Evolutionary conservation across 768 basidiomycete species (phyloP), one percentile per base, ranked within the genome.

Genomic region (Xanthoconium stramineum): DNA sequence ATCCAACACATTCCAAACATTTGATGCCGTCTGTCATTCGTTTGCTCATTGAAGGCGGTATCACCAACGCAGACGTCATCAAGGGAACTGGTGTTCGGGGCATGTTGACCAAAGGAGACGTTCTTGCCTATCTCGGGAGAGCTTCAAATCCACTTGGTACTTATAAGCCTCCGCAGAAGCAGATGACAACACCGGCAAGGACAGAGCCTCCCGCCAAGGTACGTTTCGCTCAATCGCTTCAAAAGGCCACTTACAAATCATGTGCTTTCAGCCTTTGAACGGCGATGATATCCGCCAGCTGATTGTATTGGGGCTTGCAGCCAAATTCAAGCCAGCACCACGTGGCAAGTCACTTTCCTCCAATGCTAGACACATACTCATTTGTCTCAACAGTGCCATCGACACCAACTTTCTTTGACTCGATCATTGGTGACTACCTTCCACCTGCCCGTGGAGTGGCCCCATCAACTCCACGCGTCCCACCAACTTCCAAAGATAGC

Each of bases 71-170:
- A 24, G 81, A 83, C 50, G 76, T 78, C 53, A 89, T 99, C 69
- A 88, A 86, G 59, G 94, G 90, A 7, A 96, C 94, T 3, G 96
- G 96, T 47, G 78, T 91, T 50, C 81, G 90, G 37, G 96, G 97
- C 14, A 95, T 94, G 88, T 71, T 98, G 57, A 98, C 95, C 47
- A 98, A 98, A 72, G 97, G 97, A 12, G 96, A 99, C 67, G 87
- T 98, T 2, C 80, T 99, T 30, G 76, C 91, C 3, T 86, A 84
- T 72, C 78, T 97, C 6, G 96, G 96, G 19, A 86, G 86, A 71
- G 89, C 94, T 19, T 86, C 86, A 12, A 78, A 80, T 36, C 90
- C 93, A 1, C 76, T 80, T 19, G 93, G 92, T 37, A 89, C 89
- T 3, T 90, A 79, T 73, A 87, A 86, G 68, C 77, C 77, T 61